Evolutionary conservation across 73 alveolate species (phyloP).

Genomic region (Paramecium sexaurelia): DNA sequence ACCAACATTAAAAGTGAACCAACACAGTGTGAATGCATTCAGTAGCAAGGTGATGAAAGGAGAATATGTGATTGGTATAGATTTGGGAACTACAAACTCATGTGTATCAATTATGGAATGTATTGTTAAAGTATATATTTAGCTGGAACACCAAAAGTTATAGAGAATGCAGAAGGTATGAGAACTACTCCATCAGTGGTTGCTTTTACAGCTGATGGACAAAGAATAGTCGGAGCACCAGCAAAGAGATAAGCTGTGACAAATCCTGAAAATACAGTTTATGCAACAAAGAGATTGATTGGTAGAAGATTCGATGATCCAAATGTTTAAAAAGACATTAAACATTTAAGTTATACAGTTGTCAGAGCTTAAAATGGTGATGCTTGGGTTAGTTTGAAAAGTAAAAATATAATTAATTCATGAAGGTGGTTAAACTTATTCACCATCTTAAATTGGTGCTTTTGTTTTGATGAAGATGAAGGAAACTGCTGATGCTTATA

Average conservation of each 20-base stretch:
- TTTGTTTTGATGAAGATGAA: conserved; percentile 87
- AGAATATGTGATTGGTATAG: conserved; percentile 95
- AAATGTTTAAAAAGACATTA: conserved; percentile 82
- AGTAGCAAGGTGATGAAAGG: conserved; percentile 49
- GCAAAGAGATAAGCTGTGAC: conserved; percentile 94
- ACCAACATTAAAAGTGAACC: neutral
- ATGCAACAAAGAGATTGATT: conserved; percentile 91
- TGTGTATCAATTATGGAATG: conserved; percentile 98
- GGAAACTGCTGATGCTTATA: conserved; percentile 91
- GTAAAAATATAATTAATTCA: conserved; percentile 1
- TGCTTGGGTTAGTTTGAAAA: conserved; percentile 94
- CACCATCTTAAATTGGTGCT: conserved; percentile 82
- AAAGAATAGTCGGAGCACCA: conserved; percentile 88
- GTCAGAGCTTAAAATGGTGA: conserved; percentile 91
- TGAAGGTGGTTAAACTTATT: conserved; percentile 73
- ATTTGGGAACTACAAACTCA: conserved; percentile 99
- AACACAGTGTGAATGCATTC: neutral
- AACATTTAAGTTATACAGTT: conserved; percentile 82
- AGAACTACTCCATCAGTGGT: conserved; percentile 99
- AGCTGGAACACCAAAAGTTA: conserved; percentile 87
- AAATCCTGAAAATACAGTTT: conserved; percentile 93
- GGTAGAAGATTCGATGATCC: conserved; percentile 94
- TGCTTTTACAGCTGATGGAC: conserved; percentile 91
- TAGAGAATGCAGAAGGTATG: conserved; percentile 97
- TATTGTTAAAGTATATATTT: neutral